Conservation (phyloP, 768 basidiomycete genomes). For the Trametes villosa region DNA sequence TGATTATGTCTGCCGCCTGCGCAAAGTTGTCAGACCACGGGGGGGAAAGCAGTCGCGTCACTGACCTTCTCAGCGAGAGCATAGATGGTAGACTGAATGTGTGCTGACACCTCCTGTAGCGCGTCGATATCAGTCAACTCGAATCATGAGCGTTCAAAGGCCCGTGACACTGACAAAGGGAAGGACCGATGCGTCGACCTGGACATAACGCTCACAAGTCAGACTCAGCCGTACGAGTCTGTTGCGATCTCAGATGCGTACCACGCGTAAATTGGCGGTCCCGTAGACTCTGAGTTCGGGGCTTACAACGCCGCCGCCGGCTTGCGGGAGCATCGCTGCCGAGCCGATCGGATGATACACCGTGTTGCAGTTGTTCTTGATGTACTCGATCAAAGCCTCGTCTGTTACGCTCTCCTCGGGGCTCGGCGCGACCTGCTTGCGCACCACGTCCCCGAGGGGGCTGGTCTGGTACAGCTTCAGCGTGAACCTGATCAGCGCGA, state of each 20-base stretch:
- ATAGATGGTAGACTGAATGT: conserved; percentile 11
- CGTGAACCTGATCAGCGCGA: conserved; percentile 3
- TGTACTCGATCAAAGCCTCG: conserved; percentile 5
- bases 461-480: conserved; percentile 7
- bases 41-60: background rate
- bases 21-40: background rate
- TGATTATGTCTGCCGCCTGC: conserved; percentile 1
- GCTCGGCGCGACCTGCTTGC: background rate
- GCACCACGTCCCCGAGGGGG: background rate
- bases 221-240: background rate
- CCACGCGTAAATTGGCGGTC: conserved; percentile 16
- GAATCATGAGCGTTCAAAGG: background rate
- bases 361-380: conserved; percentile 6
- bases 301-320: conserved; percentile 8
- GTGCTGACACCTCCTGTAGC: conserved; percentile 1
- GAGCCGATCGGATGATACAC: conserved; percentile 9
- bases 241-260: background rate
- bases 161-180: background rate
- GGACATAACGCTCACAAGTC: too few relatives aligned
- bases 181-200: conserved; percentile 12
- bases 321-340: conserved; percentile 3
- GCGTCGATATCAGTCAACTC: background rate
- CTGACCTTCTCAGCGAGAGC: conserved; percentile 18
- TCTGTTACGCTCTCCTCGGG: conserved; percentile 1
- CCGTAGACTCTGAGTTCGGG: conserved; percentile 17